Percentiles rank a stretch among this genome's conserved stretches.
phyloP scores from a whole-genome alignment of 495 filamentous ascomycete genomes.

The Jackrogersella multiformis region DNA sequence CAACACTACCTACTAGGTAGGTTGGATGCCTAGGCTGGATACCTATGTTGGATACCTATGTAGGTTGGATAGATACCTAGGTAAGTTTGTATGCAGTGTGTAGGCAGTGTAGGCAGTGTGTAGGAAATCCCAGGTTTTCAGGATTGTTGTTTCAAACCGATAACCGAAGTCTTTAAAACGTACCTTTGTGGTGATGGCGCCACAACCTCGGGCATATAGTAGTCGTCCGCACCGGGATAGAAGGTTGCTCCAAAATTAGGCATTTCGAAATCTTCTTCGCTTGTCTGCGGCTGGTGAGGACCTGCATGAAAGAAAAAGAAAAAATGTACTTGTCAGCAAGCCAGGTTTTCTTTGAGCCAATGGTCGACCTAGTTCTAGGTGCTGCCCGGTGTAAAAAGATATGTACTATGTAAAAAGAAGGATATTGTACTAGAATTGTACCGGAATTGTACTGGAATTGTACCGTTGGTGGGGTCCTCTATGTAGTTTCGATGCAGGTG shows the following conservation, averaged over 20 bases:
- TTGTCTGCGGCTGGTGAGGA: constrained; percentile 44
- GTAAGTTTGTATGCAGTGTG: too few relatives aligned
- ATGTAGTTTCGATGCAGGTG: not conserved
- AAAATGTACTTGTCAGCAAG: constrained; percentile 45
- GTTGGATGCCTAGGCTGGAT: not conserved
- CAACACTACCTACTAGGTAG: constrained; percentile 3
- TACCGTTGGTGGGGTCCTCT: constrained; percentile 20
- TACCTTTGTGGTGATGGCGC: constrained; percentile 89
- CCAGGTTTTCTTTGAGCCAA: constrained; percentile 28
- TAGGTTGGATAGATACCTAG: not conserved
- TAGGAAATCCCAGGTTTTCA: too few relatives aligned
- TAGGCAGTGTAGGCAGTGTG: too few relatives aligned
- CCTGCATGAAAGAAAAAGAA: constrained; percentile 54
- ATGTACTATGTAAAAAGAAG: constrained; percentile 16
- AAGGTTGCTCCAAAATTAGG: constrained; percentile 81
- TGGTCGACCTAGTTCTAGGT: constrained; percentile 16
- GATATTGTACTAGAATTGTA: not conserved
- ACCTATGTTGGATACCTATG: not conserved
- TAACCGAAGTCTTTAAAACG: constrained; percentile 48
- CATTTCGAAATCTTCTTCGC: constrained; percentile 58
- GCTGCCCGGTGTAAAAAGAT: constrained; percentile 16
- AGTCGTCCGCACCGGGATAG: constrained; percentile 92
- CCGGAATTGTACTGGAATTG: not conserved
- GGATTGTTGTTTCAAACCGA: constrained; percentile 9
- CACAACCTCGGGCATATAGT: constrained; percentile 72